A percentile compares a stretch with the other conserved stretches of the same genome.
Evolutionary conservation across 2,329 filamentous ascomycete species (phyloP).

Genomic region (Penicillium sp.): DNA sequence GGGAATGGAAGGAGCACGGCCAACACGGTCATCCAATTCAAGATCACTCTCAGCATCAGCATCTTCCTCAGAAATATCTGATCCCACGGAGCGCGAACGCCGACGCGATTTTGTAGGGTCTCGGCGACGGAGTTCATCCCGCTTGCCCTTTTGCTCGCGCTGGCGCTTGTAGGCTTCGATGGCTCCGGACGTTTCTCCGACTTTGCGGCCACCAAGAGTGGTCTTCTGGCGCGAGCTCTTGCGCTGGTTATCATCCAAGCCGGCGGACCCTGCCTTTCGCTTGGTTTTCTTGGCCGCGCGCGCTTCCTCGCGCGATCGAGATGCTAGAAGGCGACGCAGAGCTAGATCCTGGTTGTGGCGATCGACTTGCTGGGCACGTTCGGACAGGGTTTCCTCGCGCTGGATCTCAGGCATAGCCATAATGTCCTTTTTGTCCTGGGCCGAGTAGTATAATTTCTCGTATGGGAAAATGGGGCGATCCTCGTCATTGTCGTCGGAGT

Average conservation of each 20-base stretch:
- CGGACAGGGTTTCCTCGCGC: slow-evolving; percentile 79
- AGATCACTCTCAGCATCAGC: slow-evolving; percentile 68
- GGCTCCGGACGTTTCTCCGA: slow-evolving; percentile 59
- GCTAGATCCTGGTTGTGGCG: slow-evolving; percentile 72
- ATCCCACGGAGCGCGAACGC: slow-evolving; percentile 55
- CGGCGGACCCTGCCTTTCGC: slow-evolving; percentile 69
- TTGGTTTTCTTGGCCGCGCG: slow-evolving; percentile 48
- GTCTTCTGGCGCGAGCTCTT: slow-evolving; percentile 67
- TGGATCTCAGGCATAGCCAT: slow-evolving; percentile 82
- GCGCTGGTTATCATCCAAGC: slow-evolving; percentile 66
- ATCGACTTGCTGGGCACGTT: slow-evolving; percentile 74
- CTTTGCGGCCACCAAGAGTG: slow-evolving; percentile 56
- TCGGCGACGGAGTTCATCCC: slow-evolving; percentile 41
- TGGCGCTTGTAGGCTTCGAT: slow-evolving; percentile 63
- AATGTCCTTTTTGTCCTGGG: slow-evolving; percentile 67
- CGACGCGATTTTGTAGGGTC: slow-evolving; percentile 42
- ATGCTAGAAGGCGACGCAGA: slow-evolving; percentile 65
- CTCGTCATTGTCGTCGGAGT: slow-evolving; percentile 40
- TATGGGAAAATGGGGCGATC: slow-evolving; percentile 61
- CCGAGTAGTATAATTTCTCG: slow-evolving; percentile 72
- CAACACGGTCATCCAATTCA: slow-evolving; percentile 59
- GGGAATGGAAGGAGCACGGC: slow-evolving; percentile 42
- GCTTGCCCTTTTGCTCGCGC: slow-evolving; percentile 50
- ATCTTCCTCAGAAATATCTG: slow-evolving; percentile 52
- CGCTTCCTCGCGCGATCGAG: slow-evolving; percentile 55